Evolutionary conservation across 768 basidiomycete genomes (phyloP).

Genomic region (Mycena pura): DNA sequence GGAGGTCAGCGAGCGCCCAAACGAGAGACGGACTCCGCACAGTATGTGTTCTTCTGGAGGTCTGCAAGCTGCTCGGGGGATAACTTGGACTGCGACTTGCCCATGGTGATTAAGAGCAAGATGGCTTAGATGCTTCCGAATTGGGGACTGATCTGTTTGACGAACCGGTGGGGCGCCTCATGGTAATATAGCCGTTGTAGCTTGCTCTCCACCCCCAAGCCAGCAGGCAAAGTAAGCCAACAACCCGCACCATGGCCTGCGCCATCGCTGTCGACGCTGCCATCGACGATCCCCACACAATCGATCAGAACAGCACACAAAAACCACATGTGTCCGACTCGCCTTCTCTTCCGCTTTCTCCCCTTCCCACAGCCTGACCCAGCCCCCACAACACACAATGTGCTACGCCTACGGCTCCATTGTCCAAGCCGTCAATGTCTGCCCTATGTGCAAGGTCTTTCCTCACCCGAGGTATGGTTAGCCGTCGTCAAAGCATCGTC

Average conservation of each 20-base stretch:
- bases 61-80: conserved; percentile 92
- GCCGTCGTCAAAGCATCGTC: conserved; percentile 15
- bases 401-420: conserved; percentile 75
- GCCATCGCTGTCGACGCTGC: no score
- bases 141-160: background rate
- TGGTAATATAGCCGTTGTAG: background rate
- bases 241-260: no score
- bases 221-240: no score
- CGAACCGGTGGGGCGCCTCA: background rate
- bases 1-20: conserved; percentile 22
- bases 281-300: no score
- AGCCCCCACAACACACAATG: conserved; percentile 50
- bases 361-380: conserved; percentile 9
- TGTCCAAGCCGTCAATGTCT: conserved; percentile 70
- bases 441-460: conserved; percentile 89
- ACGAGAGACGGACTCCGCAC: conserved; percentile 46
- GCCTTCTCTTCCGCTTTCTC: conserved; percentile 29
- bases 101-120: conserved; percentile 66
- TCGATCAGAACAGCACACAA: no score
- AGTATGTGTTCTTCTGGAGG: conserved; percentile 98
- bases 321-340: conserved; percentile 17
- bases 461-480: conserved; percentile 61
- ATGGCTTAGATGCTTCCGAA: conserved; percentile 14
- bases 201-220: background rate
- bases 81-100: conserved; percentile 96